Evolutionary conservation across 1,139 yeast species (phyloP), one percentile per base, ranked within the genome.

Genomic region (Debaryomyces udenii): DNA sequence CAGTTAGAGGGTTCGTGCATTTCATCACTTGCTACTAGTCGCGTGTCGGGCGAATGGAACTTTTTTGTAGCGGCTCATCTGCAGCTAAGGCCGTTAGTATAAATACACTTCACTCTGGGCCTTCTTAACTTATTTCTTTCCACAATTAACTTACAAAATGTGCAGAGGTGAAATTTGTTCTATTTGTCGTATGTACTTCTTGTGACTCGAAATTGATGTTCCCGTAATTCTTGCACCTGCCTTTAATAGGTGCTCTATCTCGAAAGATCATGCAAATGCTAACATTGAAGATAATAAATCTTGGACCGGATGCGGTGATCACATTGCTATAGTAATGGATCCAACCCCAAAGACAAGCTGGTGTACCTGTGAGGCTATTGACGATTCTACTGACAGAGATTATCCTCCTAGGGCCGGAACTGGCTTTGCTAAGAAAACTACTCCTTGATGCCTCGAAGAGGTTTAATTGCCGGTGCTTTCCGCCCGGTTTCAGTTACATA

Each of bases 241-340:
- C n/a, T n/a, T n/a, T n/a, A n/a, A n/a, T n/a, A n/a, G n/a, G n/a
- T n/a, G 6, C n/a, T 4, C 35, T 6, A 14, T 13, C 14, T 3
- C 7, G 22, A 5, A 5, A 6, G 22, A 20, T 20, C 22, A 20
- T 7, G 22, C 22, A 5, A 9, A 15, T 40, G 35, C 43, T 40
- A 40, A 40, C 43, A 16, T 15, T 9, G 13, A 7, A 64, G 67
- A 51, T 11, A 55, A 56, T 27, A 48, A 58, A 16, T 50, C 78
- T 18, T 74, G 79, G 78, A 51, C 52, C 37, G 80, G 80, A 15
- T 74, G 80, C 55, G 80, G 79, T 2, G 41, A 51, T 30, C 80
- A 74, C 46, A 60, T 74, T 31, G 66, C 75, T 6, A 30, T 51
- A 2, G 76, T 76, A 14, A 68, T 74, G 76, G 48, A 52, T 15